Base-by-base conservation (phyloP, 306 rosid species). In the Malus domestica region DNA sequence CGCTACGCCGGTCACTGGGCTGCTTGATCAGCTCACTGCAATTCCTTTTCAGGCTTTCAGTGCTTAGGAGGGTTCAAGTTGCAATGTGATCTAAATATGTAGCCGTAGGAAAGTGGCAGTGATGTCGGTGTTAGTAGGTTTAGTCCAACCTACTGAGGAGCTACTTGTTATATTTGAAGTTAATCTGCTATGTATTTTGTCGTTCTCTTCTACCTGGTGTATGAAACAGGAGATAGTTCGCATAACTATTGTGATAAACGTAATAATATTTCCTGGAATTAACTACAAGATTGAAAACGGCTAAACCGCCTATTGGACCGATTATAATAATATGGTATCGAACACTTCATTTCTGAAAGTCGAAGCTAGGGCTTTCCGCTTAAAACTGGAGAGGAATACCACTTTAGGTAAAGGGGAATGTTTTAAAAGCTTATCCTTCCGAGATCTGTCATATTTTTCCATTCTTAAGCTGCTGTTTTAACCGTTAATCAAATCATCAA, bases 1-100 rank as follows among this genome's bases (percentile, higher is more conserved):
- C 25, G 93, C 97, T 2, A 90, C 97, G 1, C 98, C 99, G 0
- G 97, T 89, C 49, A 90, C 93, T 35, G 88, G 78, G 23, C 85
- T 96, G 6, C 90, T 96, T 51, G 93, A 92, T 80, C 98, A 89
- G 59, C 68, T 96, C 66, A 78, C 68, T 32, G 8, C 91, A 11
- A 76, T 86, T 20, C 93, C 91, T 2, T 92, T 87, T 64, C 91
- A 86, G 70, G 62, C 64, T 82, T 86, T 74, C 51, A 80, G 54
- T 82, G 71, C 54, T 45, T 76, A 66, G 65, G 79, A 35, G 33
- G 11, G 10, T 42, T 40, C 58, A 23, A 25, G 9, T 60, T 59
- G 77, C 10, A 33, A 25, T 73, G 77, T 42, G 30, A 38, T 73
- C 27, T 6, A 16, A 40, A 57, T 73, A 44, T 1, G 19, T 42